Conservation (phyloP, 2,329 filamentous ascomycete species). For the Ascochyta lentis region DNA sequence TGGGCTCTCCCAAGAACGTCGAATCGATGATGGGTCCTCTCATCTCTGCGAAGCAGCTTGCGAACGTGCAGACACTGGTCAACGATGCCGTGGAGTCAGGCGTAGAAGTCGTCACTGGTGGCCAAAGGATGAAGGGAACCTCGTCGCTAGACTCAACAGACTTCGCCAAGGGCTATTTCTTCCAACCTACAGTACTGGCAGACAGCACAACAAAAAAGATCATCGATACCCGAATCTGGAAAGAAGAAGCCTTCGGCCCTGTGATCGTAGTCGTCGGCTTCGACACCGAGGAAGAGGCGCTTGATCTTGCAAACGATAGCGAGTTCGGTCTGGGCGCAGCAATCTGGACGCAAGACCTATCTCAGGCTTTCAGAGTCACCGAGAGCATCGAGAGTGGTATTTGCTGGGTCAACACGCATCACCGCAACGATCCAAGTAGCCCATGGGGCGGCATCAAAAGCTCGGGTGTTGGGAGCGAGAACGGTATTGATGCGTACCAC, state of each 20-base stretch:
- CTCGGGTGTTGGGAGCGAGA: slow-evolving; percentile 74
- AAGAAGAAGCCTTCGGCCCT: slow-evolving; percentile 60
- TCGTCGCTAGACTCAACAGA: slow-evolving; percentile 61
- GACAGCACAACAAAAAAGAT: slow-evolving; percentile 40
- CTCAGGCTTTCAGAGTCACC: slow-evolving; percentile 56
- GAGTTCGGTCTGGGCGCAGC: slow-evolving; percentile 60
- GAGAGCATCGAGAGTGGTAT: slow-evolving; percentile 58
- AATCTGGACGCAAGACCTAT: slow-evolving; percentile 59
- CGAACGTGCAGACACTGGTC: slow-evolving; percentile 47
- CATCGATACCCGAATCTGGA: slow-evolving; percentile 48
- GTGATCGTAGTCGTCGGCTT: slow-evolving; percentile 59
- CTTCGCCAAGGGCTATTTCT: slow-evolving; percentile 60
- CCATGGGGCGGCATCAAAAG: slow-evolving; percentile 72
- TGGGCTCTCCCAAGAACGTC: slow-evolving; percentile 64
- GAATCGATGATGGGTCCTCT: slow-evolving; percentile 70
- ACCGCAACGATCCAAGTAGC: slow-evolving; percentile 74
- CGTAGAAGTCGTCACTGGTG: slow-evolving; percentile 55
- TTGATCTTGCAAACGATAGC: slow-evolving; percentile 58
- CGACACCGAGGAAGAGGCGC: slow-evolving; percentile 55
- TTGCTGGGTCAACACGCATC: slow-evolving; percentile 62
- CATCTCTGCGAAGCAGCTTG: slow-evolving; percentile 61
- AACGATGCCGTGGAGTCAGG: slow-evolving; percentile 47
- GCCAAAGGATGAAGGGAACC: slow-evolving; percentile 55
- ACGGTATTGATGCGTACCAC: slow-evolving; percentile 63
- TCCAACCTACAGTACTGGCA: slow-evolving; percentile 54